Percentiles rank a stretch among this genome's conserved stretches.
Evolutionary conservation across 2,329 filamentous ascomycete genomes (phyloP).

Genomic region (Botryotinia calthae): DNA sequence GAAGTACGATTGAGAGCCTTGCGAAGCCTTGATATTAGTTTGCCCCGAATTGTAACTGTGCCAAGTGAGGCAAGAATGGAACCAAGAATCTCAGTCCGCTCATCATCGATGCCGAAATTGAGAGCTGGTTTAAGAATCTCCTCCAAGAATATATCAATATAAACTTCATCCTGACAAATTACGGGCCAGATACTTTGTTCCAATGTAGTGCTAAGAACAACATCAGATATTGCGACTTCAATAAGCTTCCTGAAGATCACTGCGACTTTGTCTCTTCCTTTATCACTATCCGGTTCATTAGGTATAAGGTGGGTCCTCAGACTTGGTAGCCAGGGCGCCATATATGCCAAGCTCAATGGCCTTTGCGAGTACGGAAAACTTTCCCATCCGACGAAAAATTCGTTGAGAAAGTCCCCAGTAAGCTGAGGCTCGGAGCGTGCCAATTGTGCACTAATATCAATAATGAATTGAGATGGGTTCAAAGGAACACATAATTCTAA

Average conservation of each 20-base stretch:
- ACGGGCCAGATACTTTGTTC: conserved; percentile 65
- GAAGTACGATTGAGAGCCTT: conserved; percentile 68
- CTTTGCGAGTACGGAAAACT: conserved; percentile 67
- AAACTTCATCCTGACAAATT: conserved; percentile 61
- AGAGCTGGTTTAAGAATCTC: conserved; percentile 64
- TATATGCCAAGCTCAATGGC: conserved; percentile 64
- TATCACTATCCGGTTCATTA: conserved; percentile 61
- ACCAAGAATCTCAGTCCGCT: conserved; percentile 58
- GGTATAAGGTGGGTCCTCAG: conserved; percentile 59
- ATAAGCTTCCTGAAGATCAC: conserved; percentile 64
- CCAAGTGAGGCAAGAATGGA: conserved; percentile 62
- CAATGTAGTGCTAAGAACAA: conserved; percentile 57
- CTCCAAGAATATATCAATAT: conserved; percentile 65
- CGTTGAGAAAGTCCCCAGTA: conserved; percentile 67
- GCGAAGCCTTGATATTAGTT: conserved; percentile 61
- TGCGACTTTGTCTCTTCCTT: conserved; percentile 63
- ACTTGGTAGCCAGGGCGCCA: conserved; percentile 66
- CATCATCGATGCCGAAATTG: conserved; percentile 56
- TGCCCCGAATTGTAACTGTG: conserved; percentile 63
- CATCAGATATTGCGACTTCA: conserved; percentile 61
- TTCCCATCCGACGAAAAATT: conserved; percentile 71
- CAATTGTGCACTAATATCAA: conserved; percentile 63
- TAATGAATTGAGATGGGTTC: conserved; percentile 62
- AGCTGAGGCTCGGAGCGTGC: conserved; percentile 63
- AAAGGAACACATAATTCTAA: conserved; percentile 61